These are phyloP conservation scores for Monilinia polystroma DNA, from an alignment of 2,329 filamentous ascomycete genomes.

Conservation along the genomic window DNA sequence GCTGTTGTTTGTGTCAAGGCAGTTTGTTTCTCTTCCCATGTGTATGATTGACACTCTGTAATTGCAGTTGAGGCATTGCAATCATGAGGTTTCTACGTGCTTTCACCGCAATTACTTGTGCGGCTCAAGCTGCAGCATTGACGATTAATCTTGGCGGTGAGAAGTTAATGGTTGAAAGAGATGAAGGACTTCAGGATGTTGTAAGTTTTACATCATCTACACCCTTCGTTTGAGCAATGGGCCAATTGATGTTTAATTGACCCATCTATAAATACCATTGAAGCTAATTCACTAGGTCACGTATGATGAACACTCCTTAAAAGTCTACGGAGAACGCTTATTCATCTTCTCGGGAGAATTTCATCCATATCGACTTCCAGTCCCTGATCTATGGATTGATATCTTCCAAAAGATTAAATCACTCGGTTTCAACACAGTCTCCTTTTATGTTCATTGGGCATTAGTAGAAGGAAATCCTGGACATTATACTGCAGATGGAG, in stretches of 20 bases:
- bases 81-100: slow-evolving; percentile 44
- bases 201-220: slow-evolving; percentile 42
- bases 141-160: slow-evolving; percentile 48
- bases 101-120: slow-evolving; percentile 43
- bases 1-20: not conserved
- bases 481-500: slow-evolving; percentile 65
- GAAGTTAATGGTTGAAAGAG: slow-evolving; percentile 50
- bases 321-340: slow-evolving; percentile 60
- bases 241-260: not conserved
- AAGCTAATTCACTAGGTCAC: slow-evolving; percentile 45
- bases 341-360: slow-evolving; percentile 64
- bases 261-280: not conserved
- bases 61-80: slow-evolving; percentile 17
- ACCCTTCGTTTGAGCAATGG: not conserved
- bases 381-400: slow-evolving; percentile 65
- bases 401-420: slow-evolving; percentile 82
- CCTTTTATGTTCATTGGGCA: slow-evolving; percentile 79
- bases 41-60: not conserved
- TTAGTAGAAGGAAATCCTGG: slow-evolving; percentile 72
- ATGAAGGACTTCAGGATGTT: slow-evolving; percentile 54
- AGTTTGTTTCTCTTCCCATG: not conserved
- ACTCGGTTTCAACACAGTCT: slow-evolving; percentile 75
- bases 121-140: slow-evolving; percentile 47
- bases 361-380: slow-evolving; percentile 61
- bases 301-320: slow-evolving; percentile 63